These are phyloP conservation scores for Thielaviopsis musarum DNA, from an alignment of 2,329 filamentous ascomycete species.

Conservation along the genomic window DNA sequence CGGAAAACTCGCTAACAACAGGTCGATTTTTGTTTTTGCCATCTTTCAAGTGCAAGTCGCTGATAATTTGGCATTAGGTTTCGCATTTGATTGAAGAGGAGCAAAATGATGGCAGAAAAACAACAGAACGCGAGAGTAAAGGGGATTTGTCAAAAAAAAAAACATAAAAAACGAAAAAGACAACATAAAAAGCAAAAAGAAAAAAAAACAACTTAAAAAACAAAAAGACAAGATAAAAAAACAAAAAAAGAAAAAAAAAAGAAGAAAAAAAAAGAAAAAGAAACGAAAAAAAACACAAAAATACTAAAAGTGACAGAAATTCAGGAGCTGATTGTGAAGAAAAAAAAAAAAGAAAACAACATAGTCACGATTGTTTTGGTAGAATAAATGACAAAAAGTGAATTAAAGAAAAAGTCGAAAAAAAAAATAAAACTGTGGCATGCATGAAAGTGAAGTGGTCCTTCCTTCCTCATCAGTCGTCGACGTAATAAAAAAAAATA, in stretches of 20 bases:
- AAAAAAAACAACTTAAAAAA: too few species aligned
- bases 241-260: not conserved
- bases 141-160: not conserved
- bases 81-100: not conserved
- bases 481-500: not conserved
- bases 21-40: too few species aligned
- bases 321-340: not conserved
- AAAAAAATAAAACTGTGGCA: not conserved
- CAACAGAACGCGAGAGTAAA: not conserved
- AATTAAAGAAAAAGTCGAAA: not conserved
- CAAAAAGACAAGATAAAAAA: too few species aligned
- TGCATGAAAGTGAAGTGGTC: not conserved
- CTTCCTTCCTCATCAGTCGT: not conserved
- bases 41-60: not conserved
- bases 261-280: not conserved
- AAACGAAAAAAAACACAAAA: too few species aligned
- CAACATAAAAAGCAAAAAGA: too few species aligned
- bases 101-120: not conserved
- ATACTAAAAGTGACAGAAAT: not conserved
- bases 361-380: not conserved
- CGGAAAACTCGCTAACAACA: too few species aligned
- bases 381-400: not conserved
- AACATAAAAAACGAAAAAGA: too few species aligned
- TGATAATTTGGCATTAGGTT: not conserved
- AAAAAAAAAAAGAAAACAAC: too few species aligned